Conservation (phyloP, 805 yeast genomes). For the Ogataea parapolymorpha region DNA sequence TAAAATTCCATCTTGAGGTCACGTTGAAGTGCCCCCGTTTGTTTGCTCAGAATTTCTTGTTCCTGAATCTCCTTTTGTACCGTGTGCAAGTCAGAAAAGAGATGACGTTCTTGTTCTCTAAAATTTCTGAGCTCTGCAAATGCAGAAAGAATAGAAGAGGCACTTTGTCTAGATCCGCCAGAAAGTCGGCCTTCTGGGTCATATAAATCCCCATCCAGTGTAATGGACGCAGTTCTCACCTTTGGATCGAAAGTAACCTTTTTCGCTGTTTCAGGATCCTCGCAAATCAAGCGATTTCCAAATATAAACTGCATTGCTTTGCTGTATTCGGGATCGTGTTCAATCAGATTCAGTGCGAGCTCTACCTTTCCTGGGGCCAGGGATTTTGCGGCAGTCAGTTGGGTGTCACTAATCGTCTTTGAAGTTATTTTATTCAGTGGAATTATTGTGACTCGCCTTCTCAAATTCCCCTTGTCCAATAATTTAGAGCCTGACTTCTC, state of each 20-base stretch:
- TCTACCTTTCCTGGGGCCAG: conserved; percentile 83
- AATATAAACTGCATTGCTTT: conserved; percentile 90
- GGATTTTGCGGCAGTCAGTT: conserved; percentile 64
- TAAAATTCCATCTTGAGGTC: conserved; percentile 56
- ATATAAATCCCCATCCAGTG: conserved; percentile 89
- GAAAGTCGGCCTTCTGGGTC: conserved; percentile 96
- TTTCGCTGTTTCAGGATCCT: conserved; percentile 85
- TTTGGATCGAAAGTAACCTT: conserved; percentile 82
- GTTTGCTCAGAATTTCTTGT: conserved; percentile 42
- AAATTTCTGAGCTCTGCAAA: conserved; percentile 56
- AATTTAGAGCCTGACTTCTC: conserved; percentile 82
- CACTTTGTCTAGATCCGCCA: conserved; percentile 80
- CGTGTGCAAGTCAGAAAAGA: conserved; percentile 39
- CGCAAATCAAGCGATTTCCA: conserved; percentile 85
- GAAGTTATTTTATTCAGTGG: conserved; percentile 86
- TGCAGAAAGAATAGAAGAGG: conserved; percentile 55
- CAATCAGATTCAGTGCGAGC: conserved; percentile 78
- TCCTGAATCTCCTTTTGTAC: conserved; percentile 40
- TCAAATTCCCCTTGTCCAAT: conserved; percentile 71
- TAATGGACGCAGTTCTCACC: conserved; percentile 77
- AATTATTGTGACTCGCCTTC: conserved; percentile 82
- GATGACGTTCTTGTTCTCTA: conserved; percentile 39
- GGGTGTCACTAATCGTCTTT: conserved; percentile 46
- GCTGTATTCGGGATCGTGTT: conserved; percentile 63
- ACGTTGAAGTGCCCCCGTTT: conserved; percentile 55